phyloP scores from a whole-genome alignment of 2,329 filamentous ascomycete species.

The Xylariaceae sp. region DNA sequence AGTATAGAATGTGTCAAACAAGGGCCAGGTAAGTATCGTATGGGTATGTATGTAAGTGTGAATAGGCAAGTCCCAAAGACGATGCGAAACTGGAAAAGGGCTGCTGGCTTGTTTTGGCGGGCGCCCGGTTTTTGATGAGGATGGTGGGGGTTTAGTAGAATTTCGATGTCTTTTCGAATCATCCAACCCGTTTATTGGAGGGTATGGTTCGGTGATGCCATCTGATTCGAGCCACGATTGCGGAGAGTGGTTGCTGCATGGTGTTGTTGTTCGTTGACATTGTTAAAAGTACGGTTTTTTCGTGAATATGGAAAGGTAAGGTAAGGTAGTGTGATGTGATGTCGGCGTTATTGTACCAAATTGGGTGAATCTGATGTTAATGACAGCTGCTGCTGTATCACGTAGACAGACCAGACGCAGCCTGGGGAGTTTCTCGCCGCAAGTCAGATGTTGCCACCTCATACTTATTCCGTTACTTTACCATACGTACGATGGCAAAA shows the following conservation, averaged over 20 bases:
- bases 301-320: no score
- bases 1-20: no score
- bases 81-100: no score
- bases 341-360: not conserved
- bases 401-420: not conserved
- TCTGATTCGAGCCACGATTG: slow-evolving; percentile 21
- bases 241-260: not conserved
- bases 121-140: not conserved
- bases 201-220: not conserved
- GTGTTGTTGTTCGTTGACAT: no score
- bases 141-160: not conserved
- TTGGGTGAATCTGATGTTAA: no score
- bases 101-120: not conserved
- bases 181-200: not conserved
- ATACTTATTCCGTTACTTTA: no score
- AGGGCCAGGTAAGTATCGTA: no score
- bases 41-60: no score
- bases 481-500: no score
- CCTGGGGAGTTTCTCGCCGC: not conserved
- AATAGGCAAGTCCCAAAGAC: no score
- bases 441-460: slow-evolving; percentile 14
- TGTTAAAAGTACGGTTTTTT: no score
- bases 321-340: not conserved
- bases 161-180: not conserved
- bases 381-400: not conserved